phyloP scores from a whole-genome alignment of 805 yeast genomes.

The Diddensiella transvaalensis region DNA sequence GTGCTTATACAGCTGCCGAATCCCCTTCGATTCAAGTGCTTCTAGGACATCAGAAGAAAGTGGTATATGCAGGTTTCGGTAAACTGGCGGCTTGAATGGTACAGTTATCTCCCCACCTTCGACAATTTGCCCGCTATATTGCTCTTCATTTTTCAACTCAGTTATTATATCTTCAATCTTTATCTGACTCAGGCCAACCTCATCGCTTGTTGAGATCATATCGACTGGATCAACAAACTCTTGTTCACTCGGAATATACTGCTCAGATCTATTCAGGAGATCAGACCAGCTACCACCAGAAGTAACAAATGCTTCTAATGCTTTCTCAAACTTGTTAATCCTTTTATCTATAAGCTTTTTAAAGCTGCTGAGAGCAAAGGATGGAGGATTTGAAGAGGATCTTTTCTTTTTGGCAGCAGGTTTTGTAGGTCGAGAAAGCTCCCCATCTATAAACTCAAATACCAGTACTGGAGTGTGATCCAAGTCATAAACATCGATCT shows the following conservation, averaged over 20 bases:
- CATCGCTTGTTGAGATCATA: slow-evolving; percentile 19
- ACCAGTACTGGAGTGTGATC: slow-evolving; percentile 54
- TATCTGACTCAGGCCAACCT: slow-evolving; percentile 35
- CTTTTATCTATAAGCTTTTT: slow-evolving; percentile 58
- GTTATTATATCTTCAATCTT: slow-evolving; percentile 48
- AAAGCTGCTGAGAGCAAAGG: slow-evolving; percentile 53
- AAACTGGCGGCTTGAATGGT: background rate
- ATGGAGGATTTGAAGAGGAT: slow-evolving; percentile 35
- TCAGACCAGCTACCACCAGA: slow-evolving; percentile 36
- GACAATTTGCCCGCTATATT: slow-evolving; percentile 63
- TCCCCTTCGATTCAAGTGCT: slow-evolving; percentile 50
- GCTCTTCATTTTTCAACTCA: slow-evolving; percentile 42
- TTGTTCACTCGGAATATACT: slow-evolving; percentile 28
- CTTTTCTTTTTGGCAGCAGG: slow-evolving; percentile 2
- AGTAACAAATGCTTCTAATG: slow-evolving; percentile 38
- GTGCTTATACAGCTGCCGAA: slow-evolving; percentile 65
- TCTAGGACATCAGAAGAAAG: slow-evolving; percentile 50
- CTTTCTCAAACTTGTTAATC: slow-evolving; percentile 47
- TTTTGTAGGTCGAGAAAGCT: background rate
- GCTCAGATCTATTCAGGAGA: slow-evolving; percentile 36
- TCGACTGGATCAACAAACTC: slow-evolving; percentile 60
- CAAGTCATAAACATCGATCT: slow-evolving; percentile 49
- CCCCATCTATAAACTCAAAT: slow-evolving; percentile 66
- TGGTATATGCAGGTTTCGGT: slow-evolving; percentile 31
- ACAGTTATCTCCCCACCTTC: slow-evolving; percentile 24